Evolutionary conservation across 108 stramenopile species (phyloP).

Genomic region (Cylindrotheca closterium): DNA sequence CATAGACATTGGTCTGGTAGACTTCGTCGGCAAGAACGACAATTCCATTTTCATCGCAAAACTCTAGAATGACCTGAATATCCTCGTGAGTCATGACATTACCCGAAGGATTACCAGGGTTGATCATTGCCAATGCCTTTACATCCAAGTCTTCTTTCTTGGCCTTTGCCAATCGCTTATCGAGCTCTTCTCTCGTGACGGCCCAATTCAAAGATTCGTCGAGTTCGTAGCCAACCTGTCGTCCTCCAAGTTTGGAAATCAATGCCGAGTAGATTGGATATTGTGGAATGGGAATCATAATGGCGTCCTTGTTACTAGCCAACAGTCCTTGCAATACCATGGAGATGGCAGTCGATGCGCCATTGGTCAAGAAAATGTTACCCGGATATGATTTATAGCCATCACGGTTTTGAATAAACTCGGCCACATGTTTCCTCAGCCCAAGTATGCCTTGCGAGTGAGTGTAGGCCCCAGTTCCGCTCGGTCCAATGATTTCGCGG

Average conservation of each 20-base stretch:
- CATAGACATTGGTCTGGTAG: constrained; percentile 91
- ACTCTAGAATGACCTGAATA: constrained; percentile 77
- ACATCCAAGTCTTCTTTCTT: constrained; percentile 64
- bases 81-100: constrained; percentile 74
- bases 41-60: constrained; percentile 75
- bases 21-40: constrained; percentile 94
- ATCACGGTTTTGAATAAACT: constrained; percentile 75
- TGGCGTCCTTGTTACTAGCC: constrained; percentile 71
- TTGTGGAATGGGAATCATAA: constrained; percentile 95
- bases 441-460: constrained; percentile 52
- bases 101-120: constrained; percentile 97
- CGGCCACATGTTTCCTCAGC: constrained; percentile 75
- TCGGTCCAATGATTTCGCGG: constrained; percentile 57
- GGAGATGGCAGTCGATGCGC: constrained; percentile 88
- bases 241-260: constrained; percentile 68
- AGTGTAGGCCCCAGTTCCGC: constrained; percentile 78
- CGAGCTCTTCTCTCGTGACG: constrained; percentile 67
- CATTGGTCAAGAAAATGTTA: constrained; percentile 92
- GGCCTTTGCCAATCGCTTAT: constrained; percentile 59
- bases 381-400: constrained; percentile 66
- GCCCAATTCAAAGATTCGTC: constrained; percentile 86
- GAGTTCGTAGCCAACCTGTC: constrained; percentile 86
- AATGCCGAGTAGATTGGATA: constrained; percentile 93
- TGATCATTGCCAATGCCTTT: constrained; percentile 86
- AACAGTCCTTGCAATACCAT: constrained; percentile 73